Evolutionary conservation across 257 asterid species (phyloP), one percentile per base, ranked within the genome.

Genomic region (Capsicum pubescens): DNA sequence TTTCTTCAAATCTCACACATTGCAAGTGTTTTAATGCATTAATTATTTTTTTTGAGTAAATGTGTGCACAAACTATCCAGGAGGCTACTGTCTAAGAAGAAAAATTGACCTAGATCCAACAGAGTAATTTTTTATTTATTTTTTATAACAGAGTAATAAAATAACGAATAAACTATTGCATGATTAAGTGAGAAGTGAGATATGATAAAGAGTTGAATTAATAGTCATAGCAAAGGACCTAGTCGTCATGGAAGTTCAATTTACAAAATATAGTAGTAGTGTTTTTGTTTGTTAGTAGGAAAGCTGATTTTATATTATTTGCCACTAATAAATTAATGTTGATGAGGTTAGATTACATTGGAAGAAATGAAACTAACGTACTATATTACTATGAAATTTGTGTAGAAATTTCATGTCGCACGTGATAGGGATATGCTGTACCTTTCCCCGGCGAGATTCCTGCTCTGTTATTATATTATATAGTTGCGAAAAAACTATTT

Each of bases 381-480:
- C 12, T 19, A 21, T 16, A 50, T 74, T 74, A 50, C 61, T 48
- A 85, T 76, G 74, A 50, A 36, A 35, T 70, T 60, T 80, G 81
- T 26, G 85, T 26, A 70, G 14, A 21, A 72, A 35, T 83, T 82
- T 44, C 84, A 66, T 82, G 77, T 70, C 86, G 84, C 93, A 89
- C 89, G 91, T 89, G 94, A 86, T 21, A 90, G 90, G 89, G 87
- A 86, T 82, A 80, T 74, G 86, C 50, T 74, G 84, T 88, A 90
- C 67, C 66, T 57, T 89, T 86, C 81, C 46, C 95, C 93, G 94
- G 95, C 93, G 93, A 87, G 91, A 93, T 93, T 93, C 91, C 89
- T 87, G 92, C 48, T 8, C 15, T 69, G 44, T 39, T 39, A 39
- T 39, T 39, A 39, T 1, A 36, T 36, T 64, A 35, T 36, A 61